Percentiles rank a stretch among this genome's conserved stretches.
phyloP scores from a whole-genome alignment of 768 basidiomycete species.

The Collybiopsis confluens region DNA sequence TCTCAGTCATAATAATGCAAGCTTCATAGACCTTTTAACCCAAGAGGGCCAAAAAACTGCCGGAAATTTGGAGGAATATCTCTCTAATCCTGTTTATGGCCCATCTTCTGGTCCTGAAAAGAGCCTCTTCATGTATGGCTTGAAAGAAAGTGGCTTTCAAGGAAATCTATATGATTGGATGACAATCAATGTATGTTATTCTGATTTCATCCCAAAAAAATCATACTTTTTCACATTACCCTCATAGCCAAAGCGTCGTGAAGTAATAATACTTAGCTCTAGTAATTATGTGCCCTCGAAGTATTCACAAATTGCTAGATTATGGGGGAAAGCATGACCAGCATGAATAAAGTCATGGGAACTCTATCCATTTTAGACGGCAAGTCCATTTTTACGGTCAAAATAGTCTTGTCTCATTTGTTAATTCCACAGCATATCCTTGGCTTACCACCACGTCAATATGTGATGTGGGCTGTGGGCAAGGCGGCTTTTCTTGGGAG shows the following conservation, averaged over 20 bases:
- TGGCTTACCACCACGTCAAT: conserved; percentile 22
- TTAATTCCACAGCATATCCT: conserved; percentile 22
- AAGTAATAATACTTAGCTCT: too few species aligned
- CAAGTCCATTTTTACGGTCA: too few species aligned
- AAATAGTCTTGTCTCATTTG: background rate
- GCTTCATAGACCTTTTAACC: conserved; percentile 13
- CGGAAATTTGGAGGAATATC: conserved; percentile 19
- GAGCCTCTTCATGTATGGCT: conserved; percentile 17
- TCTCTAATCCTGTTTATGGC: conserved; percentile 19
- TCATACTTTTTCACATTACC: too few species aligned
- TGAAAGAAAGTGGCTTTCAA: conserved; percentile 15
- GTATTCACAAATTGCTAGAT: too few species aligned
- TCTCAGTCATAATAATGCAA: conserved; percentile 17
- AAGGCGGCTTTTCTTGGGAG: conserved; percentile 25
- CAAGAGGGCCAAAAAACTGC: conserved; percentile 13
- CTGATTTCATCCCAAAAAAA: background rate
- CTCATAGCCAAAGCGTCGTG: too few species aligned
- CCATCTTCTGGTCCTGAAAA: conserved; percentile 16
- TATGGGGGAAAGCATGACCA: conserved; percentile 12
- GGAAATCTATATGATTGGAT: conserved; percentile 25
- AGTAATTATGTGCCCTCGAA: too few species aligned
- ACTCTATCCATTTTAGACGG: conserved; percentile 1
- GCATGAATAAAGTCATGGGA: conserved; percentile 21
- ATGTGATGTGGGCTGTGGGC: conserved; percentile 31
- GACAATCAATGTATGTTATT: conserved; percentile 14